phyloP scores from a whole-genome alignment of 2,329 filamentous ascomycete genomes.

The Keithomyces neogunnii region DNA sequence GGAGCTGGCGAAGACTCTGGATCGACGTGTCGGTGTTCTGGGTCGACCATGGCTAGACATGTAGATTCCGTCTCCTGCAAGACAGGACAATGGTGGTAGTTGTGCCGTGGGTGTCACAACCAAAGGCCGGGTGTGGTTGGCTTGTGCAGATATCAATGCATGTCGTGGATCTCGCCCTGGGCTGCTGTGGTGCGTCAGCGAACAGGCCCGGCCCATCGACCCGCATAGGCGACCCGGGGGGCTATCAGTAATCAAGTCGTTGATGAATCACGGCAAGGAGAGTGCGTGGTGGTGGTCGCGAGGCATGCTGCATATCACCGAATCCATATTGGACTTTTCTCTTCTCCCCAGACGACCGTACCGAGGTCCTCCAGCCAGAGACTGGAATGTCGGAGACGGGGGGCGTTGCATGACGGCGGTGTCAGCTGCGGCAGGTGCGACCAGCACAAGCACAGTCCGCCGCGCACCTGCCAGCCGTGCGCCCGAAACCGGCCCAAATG shows the following conservation, averaged over 20 bases:
- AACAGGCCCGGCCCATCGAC: background rate
- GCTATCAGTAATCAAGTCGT: background rate
- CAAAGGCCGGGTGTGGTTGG: background rate
- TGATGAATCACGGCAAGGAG: background rate
- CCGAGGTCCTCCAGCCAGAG: background rate
- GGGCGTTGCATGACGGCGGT: background rate
- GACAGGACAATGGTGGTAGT: background rate
- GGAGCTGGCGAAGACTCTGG: slow-evolving; percentile 2
- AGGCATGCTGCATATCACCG: background rate
- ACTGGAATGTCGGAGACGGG: background rate
- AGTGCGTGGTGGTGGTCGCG: background rate
- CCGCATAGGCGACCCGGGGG: background rate
- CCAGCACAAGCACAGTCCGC: background rate
- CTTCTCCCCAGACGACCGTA: no score
- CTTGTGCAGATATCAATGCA: slow-evolving; percentile 1
- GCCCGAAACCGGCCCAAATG: background rate
- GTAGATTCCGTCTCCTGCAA: background rate
- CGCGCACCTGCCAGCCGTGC: no score
- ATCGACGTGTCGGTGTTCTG: background rate
- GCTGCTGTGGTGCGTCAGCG: background rate
- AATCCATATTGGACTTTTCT: no score
- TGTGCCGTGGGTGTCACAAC: background rate
- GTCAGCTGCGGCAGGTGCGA: background rate
- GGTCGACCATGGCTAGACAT: background rate
- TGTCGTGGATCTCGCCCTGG: background rate